Evolutionary conservation across 2,329 filamentous ascomycete genomes (phyloP).

Genomic region (Hypocreales sp.): DNA sequence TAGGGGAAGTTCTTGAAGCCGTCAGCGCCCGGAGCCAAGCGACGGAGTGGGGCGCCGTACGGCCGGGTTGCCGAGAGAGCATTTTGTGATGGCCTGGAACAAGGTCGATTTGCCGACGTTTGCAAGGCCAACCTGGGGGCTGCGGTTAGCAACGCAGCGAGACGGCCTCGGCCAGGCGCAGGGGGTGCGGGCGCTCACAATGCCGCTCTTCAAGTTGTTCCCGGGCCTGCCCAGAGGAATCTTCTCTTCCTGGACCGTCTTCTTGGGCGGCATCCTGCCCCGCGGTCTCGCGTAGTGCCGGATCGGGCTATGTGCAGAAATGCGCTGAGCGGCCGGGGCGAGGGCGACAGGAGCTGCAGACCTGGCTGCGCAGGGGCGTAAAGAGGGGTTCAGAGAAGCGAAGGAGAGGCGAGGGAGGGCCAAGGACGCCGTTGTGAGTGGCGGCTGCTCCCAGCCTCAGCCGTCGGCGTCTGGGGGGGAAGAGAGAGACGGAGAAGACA

Average conservation of each 20-base stretch:
- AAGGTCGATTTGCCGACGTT: constrained; percentile 99
- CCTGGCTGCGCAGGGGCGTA: constrained; percentile 47
- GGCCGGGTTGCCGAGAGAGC: constrained; percentile 90
- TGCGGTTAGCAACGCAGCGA: not conserved
- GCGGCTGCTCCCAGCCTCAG: constrained; percentile 28
- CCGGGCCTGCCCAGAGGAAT: constrained; percentile 87
- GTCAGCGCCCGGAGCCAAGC: constrained; percentile 20
- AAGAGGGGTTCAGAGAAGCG: constrained; percentile 35
- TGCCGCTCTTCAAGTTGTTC: constrained; percentile 98
- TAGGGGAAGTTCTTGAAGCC: constrained; percentile 79
- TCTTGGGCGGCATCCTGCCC: constrained; percentile 90
- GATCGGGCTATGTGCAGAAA: constrained; percentile 31
- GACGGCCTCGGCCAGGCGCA: not conserved
- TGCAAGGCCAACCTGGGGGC: constrained; percentile 73
- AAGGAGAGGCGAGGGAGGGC: constrained; percentile 23
- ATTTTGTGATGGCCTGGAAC: constrained; percentile 99
- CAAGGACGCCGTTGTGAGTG: constrained; percentile 27
- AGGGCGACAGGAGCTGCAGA: constrained; percentile 13
- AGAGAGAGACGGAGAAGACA: no score
- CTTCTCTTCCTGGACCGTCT: constrained; percentile 83
- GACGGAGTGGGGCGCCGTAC: constrained; percentile 34
- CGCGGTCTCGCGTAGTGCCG: constrained; percentile 46
- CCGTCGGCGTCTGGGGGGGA: no score
- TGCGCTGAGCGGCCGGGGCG: constrained; percentile 13
- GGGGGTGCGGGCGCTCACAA: constrained; percentile 44